Conservation (phyloP, 73 alveolate species). For the Paramecium tetraurelia region DNA sequence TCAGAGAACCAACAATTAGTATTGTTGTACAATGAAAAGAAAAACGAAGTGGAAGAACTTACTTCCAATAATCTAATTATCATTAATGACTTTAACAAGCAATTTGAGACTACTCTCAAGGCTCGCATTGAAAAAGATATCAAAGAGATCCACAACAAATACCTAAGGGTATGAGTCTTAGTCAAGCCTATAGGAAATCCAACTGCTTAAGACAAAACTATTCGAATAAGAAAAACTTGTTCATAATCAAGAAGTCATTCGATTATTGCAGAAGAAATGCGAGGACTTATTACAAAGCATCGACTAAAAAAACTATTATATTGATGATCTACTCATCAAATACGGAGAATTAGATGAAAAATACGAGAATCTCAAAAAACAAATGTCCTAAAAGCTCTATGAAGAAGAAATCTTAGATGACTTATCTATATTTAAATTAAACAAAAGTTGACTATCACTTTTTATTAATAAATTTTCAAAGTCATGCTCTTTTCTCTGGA, state of each 20-base stretch:
- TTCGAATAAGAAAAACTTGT: not conserved
- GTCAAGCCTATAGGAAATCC: not conserved
- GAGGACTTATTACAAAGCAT: not conserved
- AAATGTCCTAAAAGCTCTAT: not conserved
- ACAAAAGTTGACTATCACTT: not conserved
- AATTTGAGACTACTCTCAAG: not conserved
- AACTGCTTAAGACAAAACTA: not conserved
- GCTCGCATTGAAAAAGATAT: not conserved
- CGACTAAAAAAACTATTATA: not conserved
- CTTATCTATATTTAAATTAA: not conserved
- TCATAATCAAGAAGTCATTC: not conserved
- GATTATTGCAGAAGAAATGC: not conserved
- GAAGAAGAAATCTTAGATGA: not conserved
- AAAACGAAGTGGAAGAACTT: not conserved
- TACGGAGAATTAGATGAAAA: not conserved
- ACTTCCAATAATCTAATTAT: not conserved
- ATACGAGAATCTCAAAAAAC: not conserved
- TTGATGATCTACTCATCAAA: not conserved
- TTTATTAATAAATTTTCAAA: not conserved
- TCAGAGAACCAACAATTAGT: not conserved
- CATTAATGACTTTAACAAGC: not conserved
- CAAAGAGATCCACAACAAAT: slow-evolving; percentile 25
- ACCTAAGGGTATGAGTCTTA: not conserved
- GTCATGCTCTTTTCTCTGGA: slow-evolving; percentile 21
- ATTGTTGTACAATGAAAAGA: not conserved